Base-by-base conservation (phyloP, 2,329 filamentous ascomycete genomes). In the Sclerotinia borealis region DNA sequence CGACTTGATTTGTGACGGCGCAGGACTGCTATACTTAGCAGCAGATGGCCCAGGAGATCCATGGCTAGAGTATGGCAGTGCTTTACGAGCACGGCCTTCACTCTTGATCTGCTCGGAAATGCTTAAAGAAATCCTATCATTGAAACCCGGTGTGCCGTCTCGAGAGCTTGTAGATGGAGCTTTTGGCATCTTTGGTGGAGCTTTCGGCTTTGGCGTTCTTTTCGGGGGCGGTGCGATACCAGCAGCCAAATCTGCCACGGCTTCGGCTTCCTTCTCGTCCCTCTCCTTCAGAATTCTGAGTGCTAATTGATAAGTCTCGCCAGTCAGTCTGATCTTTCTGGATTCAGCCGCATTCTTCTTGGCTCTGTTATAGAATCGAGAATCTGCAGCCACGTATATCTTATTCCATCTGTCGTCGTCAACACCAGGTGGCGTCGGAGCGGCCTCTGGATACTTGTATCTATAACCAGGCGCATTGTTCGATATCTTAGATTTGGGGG, bases 361-460 rank as follows among this genome's bases (percentile, higher is more conserved):
- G 52, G 71, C 59, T 36, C 68, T 66, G 36, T 74, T 73, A 60
- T 75, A 75, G 36, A 72, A 69, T 8, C 69, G 63, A 15, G 71
- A 73, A 56, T 75, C 73, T 29, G 73, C 72, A 17, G 70, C 70
- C 5, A 69, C 74, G 41, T 70, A 75, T 4, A 69, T 65, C 50
- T 72, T 71, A 48, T 74, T 73, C 73, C 73, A 75, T 15, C 68
- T 65, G 10, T 62, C 56, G 54, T 73, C 70, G 29, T 70, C 68
- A 36, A 72, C 68, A n/a, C 69, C 72, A 22, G 63, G 63, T 6
- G 73, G 73, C 27, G 70, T 72, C 10, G 73, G 72, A 13, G 60
- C 61, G 4, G 73, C 72, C 52, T 75, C 65, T 6, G 69, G 68
- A 55, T 75, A 73, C 58, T 75, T 73, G 67, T 72, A 75, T 56